Conservation (phyloP, 768 basidiomycete genomes). For the Mrakia frigida region DNA sequence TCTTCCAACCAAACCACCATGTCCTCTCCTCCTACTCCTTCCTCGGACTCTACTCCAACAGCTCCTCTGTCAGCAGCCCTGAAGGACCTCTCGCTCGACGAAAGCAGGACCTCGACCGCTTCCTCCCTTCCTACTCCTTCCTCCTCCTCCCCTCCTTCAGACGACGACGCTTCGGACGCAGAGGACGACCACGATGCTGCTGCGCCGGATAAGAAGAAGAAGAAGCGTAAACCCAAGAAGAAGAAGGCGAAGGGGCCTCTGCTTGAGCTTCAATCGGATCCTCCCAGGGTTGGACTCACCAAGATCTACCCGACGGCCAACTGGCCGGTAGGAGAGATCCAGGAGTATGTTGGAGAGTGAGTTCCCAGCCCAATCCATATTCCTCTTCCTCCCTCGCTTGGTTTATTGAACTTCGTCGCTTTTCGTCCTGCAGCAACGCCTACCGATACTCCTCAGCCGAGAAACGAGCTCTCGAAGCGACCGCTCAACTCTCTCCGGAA, state of each 20-base stretch:
- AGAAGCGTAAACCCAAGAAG: conserved; percentile 49
- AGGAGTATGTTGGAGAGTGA: conserved; percentile 87
- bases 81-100: background rate
- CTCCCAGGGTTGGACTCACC: conserved; percentile 79
- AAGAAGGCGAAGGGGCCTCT: conserved; percentile 49
- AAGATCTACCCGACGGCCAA: conserved; percentile 81
- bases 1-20: too few relatives aligned
- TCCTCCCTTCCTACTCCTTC: background rate
- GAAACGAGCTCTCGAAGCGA: conserved; percentile 68
- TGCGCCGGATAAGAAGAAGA: conserved; percentile 28
- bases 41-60: background rate
- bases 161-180: conserved; percentile 19
- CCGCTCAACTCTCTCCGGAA: conserved; percentile 13
- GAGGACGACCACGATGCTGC: conserved; percentile 5
- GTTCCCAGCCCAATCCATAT: conserved; percentile 44
- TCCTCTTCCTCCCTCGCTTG: background rate
- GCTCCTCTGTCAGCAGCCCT: background rate
- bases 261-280: conserved; percentile 67
- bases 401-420: too few relatives aligned
- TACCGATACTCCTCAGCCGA: conserved; percentile 90
- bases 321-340: conserved; percentile 86
- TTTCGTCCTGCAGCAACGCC: conserved; percentile 56
- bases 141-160: background rate
- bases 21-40: too few relatives aligned
- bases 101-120: background rate